Base-by-base conservation (phyloP, 192 early-diverging fungal genomes). In the Podila minutissima region DNA sequence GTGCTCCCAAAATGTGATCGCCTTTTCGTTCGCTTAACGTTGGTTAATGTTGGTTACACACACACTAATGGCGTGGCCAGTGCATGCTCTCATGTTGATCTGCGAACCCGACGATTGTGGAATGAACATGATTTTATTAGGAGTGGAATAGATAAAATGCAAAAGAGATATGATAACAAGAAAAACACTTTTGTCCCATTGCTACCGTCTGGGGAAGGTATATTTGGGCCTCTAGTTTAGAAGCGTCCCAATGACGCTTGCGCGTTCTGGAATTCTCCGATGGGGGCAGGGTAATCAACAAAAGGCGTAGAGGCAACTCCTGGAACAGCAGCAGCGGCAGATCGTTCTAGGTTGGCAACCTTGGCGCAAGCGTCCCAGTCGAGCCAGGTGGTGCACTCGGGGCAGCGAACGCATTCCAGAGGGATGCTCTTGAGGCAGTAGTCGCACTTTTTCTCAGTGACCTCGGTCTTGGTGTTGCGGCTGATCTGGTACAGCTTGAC, bases 401-500 rank as follows among this genome's bases (percentile, higher is more conserved):
- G 60, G 71, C 84, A 85, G 26, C 75, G 81, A 20, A 76, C 75
- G 11, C 79, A 60, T 10, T 70, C 57, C n/a, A 73, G 17, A 1
- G 74, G 60, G 24, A 85, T 70, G 26, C 74, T 82, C 28, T 64
- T 75, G 2, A 66, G 11, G 41, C 83, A 85, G 64, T 76, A 85
- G 26, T 74, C 78, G 62, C 83, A 85, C 13, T 37, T 13, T 74
- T 64, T 82, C 29, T 76, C 73, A 28, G 68, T 71, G 15, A 72
- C 70, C 17, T 64, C 66, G 4, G 65, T 72, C 28, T 55, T 67
- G 13, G 64, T 57, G 31, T 79, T 67, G 46, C 76, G 76, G 24
- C 70, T 64, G 0, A 69, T 53, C 31, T 79, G 76, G 50, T 79
- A 79, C 37, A 79, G 51, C 71, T 91, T 91, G 15, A 92, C 85